A percentile compares a stretch with the other conserved stretches of the same genome.
Conservation (phyloP, 2,329 filamentous ascomycete genomes). For the Bipolaris zeicola region DNA sequence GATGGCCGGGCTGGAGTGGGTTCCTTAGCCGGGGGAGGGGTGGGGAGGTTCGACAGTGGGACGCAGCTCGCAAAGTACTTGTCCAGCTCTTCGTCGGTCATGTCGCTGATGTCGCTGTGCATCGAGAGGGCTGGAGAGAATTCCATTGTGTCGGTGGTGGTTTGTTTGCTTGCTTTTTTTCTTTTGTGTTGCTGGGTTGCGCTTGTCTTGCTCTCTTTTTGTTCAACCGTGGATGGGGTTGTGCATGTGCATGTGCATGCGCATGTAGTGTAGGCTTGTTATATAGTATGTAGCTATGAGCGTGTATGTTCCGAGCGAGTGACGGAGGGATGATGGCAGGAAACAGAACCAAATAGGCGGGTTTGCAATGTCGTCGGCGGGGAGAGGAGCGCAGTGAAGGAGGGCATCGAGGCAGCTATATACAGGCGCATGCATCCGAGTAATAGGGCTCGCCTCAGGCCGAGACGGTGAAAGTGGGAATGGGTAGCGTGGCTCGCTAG, state of each 20-base stretch:
- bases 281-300: too few species aligned
- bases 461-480: conserved; percentile 38
- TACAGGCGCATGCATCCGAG: conserved; percentile 13
- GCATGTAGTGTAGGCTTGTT: not conserved
- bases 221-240: too few species aligned
- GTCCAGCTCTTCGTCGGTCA: conserved; percentile 48
- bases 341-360: conserved; percentile 9
- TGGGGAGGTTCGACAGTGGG: conserved; percentile 49
- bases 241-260: not conserved
- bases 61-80: conserved; percentile 48
- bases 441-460: conserved; percentile 17
- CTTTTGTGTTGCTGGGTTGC: conserved; percentile 10
- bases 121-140: conserved; percentile 35
- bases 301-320: not conserved
- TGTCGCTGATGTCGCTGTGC: conserved; percentile 41
- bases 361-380: conserved; percentile 15
- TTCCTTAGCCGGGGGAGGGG: conserved; percentile 47
- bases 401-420: conserved; percentile 30
- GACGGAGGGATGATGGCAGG: not conserved
- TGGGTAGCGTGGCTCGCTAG: conserved; percentile 28
- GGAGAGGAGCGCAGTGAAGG: conserved; percentile 27
- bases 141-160: conserved; percentile 22
- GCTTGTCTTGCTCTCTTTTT: conserved; percentile 3
- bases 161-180: not conserved
- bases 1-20: conserved; percentile 16